Conservation (phyloP, 2,329 filamentous ascomycete genomes). For the Pseudocercospora musae region DNA sequence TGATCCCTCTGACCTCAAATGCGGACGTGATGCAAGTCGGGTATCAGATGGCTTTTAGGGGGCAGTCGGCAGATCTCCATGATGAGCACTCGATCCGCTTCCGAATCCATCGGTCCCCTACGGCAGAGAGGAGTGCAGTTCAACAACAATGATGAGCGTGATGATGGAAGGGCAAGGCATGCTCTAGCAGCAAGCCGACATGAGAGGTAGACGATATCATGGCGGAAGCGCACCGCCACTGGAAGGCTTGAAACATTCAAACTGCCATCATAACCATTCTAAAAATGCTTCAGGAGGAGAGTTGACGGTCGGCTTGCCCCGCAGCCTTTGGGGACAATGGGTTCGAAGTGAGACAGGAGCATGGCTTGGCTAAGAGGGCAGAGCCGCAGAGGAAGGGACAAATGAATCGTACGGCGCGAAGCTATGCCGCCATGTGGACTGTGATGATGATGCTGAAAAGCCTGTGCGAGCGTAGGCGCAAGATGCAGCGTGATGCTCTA, state of each 20-base stretch:
- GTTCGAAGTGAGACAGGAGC: slow-evolving; percentile 1
- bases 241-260: slow-evolving; percentile 6
- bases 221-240: slow-evolving; percentile 1
- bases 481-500: too few species aligned
- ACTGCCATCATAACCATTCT: slow-evolving; percentile 7
- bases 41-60: not conserved
- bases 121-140: not conserved
- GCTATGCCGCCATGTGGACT: not conserved
- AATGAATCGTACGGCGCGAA: not conserved
- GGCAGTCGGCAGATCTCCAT: slow-evolving; percentile 2
- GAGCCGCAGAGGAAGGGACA: not conserved
- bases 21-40: not conserved
- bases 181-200: not conserved
- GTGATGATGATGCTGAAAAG: not conserved
- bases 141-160: not conserved
- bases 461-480: too few species aligned
- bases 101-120: not conserved
- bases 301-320: not conserved
- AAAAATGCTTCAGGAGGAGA: slow-evolving; percentile 14
- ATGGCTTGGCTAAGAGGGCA: not conserved
- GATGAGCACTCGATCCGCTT: not conserved
- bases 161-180: not conserved
- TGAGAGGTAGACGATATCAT: not conserved
- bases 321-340: not conserved
- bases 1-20: not conserved